These are phyloP conservation scores for Flaveria brownii DNA, from an alignment of 129 eudicot genomes.

Conservation along the genomic window DNA sequence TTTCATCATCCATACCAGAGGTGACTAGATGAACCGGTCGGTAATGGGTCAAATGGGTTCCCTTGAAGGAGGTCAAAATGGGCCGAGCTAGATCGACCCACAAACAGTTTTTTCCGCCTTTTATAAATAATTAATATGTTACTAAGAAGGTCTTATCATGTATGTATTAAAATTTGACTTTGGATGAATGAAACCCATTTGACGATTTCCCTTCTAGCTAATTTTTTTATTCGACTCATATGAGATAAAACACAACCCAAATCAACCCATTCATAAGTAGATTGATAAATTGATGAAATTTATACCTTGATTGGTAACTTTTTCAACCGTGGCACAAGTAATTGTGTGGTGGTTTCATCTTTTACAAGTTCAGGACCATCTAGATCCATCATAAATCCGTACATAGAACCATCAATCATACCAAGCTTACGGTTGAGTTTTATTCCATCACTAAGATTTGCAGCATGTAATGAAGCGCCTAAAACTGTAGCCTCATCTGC, in stretches of 20 bases:
- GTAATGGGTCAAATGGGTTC: not conserved
- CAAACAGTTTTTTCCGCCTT: not conserved
- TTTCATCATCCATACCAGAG: not conserved
- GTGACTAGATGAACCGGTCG: not conserved
- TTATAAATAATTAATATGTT: not conserved
- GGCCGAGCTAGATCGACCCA: not conserved
- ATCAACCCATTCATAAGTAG: not conserved
- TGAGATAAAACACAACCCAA: not conserved
- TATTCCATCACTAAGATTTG: slow-evolving; percentile 97
- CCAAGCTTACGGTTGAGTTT: slow-evolving; percentile 96
- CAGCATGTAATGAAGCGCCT: slow-evolving; percentile 96
- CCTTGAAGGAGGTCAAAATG: not conserved
- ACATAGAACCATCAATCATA: slow-evolving; percentile 93
- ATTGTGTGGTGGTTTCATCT: slow-evolving; percentile 82
- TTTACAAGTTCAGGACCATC: slow-evolving; percentile 80
- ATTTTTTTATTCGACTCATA: not conserved
- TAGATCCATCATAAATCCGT: slow-evolving; percentile 71
- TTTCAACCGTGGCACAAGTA: slow-evolving; percentile 83
- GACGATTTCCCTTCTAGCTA: not conserved
- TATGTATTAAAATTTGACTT: not conserved
- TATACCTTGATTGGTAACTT: slow-evolving; percentile 94
- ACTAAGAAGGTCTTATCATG: not conserved
- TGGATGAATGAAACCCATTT: not conserved
- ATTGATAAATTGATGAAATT: slow-evolving; percentile 20
- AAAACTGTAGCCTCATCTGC: slow-evolving; percentile 97